These are phyloP conservation scores for Pleomassaria siparia DNA, from an alignment of 2,329 filamentous ascomycete species.

Conservation along the genomic window DNA sequence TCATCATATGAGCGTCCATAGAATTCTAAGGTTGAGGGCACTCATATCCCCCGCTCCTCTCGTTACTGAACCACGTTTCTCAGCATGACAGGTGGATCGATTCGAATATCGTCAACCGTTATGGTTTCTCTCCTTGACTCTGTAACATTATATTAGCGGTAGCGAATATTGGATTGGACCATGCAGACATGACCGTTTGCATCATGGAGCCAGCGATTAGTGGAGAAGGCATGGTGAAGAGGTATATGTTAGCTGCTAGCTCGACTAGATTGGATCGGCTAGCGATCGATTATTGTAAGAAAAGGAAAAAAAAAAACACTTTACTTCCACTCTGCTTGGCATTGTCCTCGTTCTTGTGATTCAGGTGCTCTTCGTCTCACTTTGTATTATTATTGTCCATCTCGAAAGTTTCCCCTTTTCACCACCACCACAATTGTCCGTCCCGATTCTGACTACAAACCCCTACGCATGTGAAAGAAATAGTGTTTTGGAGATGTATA, in stretches of 20 bases:
- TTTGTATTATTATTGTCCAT: too few relatives aligned
- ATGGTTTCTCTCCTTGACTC: not conserved
- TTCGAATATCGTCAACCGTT: slow-evolving; percentile 3
- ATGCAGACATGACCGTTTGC: not conserved
- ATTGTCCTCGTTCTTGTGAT: too few relatives aligned
- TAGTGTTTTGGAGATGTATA: too few relatives aligned
- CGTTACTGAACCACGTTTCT: not conserved
- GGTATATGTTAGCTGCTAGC: too few relatives aligned
- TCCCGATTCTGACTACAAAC: too few relatives aligned
- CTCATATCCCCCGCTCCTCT: slow-evolving; percentile 7
- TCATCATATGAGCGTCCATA: slow-evolving; percentile 10
- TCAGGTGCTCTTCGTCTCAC: too few relatives aligned
- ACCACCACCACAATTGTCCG: too few relatives aligned
- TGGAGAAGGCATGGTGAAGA: not conserved
- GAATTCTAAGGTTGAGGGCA: slow-evolving; percentile 13
- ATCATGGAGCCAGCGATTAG: not conserved
- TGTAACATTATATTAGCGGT: slow-evolving; percentile 1
- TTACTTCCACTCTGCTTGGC: not conserved
- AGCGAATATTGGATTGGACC: not conserved
- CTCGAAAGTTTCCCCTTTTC: too few relatives aligned
- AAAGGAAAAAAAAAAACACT: slow-evolving; percentile 1
- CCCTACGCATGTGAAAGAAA: too few relatives aligned
- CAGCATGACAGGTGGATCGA: not conserved
- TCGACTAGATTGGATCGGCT: slow-evolving; percentile 8
- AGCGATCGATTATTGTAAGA: slow-evolving; percentile 3